These are phyloP conservation scores for Apiotrichum gracile DNA, from an alignment of 1,284 basidiomycete species.

Conservation along the genomic window DNA sequence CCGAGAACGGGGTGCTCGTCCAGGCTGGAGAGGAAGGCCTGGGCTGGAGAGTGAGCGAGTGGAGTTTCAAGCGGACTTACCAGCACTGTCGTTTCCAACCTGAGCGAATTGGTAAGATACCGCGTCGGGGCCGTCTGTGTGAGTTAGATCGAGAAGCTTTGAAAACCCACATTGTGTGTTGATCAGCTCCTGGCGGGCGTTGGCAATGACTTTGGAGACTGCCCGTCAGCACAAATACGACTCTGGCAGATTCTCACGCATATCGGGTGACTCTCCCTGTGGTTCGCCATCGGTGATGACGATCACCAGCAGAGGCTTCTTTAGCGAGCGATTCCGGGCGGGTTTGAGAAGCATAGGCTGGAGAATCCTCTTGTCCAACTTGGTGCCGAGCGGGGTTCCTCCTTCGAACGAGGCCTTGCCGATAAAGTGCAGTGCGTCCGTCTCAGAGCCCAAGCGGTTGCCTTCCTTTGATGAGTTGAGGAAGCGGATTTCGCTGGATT, in stretches of 20 bases:
- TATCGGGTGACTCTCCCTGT: neutral
- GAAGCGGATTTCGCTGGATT: slow-evolving; percentile 42
- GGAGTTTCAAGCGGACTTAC: neutral
- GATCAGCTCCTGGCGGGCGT: neutral
- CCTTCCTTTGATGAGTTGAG: slow-evolving; percentile 48
- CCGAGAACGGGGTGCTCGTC: slow-evolving; percentile 11
- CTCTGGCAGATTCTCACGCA: neutral
- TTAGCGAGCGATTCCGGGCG: neutral
- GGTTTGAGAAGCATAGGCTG: slow-evolving; percentile 6
- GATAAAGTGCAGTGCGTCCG: slow-evolving; percentile 29
- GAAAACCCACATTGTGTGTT: neutral
- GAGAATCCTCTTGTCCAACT: slow-evolving; percentile 2
- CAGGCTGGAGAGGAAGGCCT: slow-evolving; percentile 2
- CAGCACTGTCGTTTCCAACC: slow-evolving; percentile 9
- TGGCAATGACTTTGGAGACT: neutral
- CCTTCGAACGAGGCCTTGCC: slow-evolving; percentile 29
- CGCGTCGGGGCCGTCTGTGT: slow-evolving; percentile 7
- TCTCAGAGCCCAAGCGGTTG: slow-evolving; percentile 45
- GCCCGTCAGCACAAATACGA: neutral
- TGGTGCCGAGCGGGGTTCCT: slow-evolving; percentile 17
- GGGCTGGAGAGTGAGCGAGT: neutral
- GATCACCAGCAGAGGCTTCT: slow-evolving; percentile 29
- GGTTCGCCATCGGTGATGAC: slow-evolving; percentile 37
- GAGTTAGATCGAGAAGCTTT: no score
- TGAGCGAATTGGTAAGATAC: slow-evolving; percentile 9